A percentile compares a stretch with the other conserved stretches of the same genome.
Evolutionary conservation across 2,329 filamentous ascomycete species (phyloP).

Genomic region (Tolypocladium endophyticum): DNA sequence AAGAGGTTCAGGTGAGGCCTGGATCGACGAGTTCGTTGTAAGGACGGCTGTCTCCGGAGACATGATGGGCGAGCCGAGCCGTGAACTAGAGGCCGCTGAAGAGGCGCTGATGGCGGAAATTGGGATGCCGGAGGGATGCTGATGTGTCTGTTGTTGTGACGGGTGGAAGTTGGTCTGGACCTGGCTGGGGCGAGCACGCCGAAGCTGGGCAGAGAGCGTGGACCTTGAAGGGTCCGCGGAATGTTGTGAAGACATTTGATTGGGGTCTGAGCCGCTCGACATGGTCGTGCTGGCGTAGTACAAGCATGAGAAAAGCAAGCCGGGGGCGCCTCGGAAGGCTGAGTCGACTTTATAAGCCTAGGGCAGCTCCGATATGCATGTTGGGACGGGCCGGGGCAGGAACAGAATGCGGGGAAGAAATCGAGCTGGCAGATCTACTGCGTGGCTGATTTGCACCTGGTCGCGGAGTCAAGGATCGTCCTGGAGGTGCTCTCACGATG

Average conservation of each 20-base stretch:
- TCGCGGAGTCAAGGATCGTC: background rate
- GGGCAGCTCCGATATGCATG: conserved; percentile 22
- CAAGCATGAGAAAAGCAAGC: conserved; percentile 12
- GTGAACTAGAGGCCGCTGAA: conserved; percentile 43
- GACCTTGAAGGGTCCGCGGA: conserved; percentile 28
- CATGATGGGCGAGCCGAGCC: conserved; percentile 46
- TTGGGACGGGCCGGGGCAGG: conserved; percentile 18
- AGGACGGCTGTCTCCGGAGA: conserved; percentile 41
- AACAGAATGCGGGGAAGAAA: conserved; percentile 6
- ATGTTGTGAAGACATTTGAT: conserved; percentile 11
- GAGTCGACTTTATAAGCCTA: conserved; percentile 26
- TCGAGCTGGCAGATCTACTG: conserved; percentile 4
- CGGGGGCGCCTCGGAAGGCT: conserved; percentile 16
- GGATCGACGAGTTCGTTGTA: conserved; percentile 52
- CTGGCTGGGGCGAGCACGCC: conserved; percentile 33
- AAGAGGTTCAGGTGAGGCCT: conserved; percentile 55
- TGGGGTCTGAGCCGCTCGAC: conserved; percentile 14
- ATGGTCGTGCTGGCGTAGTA: conserved; percentile 12
- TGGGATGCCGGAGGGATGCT: conserved; percentile 30
- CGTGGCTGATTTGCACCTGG: conserved; percentile 1
- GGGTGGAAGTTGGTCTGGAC: conserved; percentile 35
- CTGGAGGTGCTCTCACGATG: conserved; percentile 2
- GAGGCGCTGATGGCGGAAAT: conserved; percentile 45
- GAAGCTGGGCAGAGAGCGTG: conserved; percentile 26
- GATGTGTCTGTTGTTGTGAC: conserved; percentile 7